Evolutionary conservation across 805 yeast species (phyloP), one percentile per base, ranked within the genome.

Genomic region (Grigorovia humatica): DNA sequence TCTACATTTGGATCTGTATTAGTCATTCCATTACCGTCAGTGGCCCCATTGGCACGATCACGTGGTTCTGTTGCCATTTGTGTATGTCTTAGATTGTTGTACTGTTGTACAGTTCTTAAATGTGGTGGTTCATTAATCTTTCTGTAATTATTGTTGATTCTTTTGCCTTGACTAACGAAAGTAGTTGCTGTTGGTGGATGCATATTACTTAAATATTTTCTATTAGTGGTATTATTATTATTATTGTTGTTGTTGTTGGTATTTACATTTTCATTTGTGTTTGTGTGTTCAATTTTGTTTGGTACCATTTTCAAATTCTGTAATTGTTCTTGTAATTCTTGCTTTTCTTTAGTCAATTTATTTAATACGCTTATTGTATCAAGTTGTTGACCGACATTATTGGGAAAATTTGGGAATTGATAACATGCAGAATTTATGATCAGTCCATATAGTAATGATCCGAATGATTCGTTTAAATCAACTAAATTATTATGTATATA

Each of bases 391-490:
- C 56, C 58, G 1, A 62, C 55, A 51, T 64, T 62, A 42, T 54
- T 58, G 12, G 69, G 61, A 23, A 63, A 54, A 30, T 59, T 58
- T 19, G 71, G 69, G 59, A 86, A 86, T 60, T 85, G 89, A 29
- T 85, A 85, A 67, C 96, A 86, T 83, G 93, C 88, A 55, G 95
- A 90, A 60, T 89, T 88, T 66, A 88, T 81, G 62, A 84, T 80
- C 48, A 88, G 68, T 1, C 96, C 96, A 60, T 85, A 87, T 49
- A 88, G 63, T 51, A 88, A 81, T 43, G 90, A 73, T 1, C 87
- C 81, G 59, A 89, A 79, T 1, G 88, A 78, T 66, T 88, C 96
- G 62, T 88, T 88, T 66, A 89, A 83, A 30, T 74, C 70, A 2
- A 75, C 74, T 19, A 89, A 67, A 6, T 79, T 78, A 45, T 81